A percentile compares a stretch with the other conserved stretches of the same genome.
These are phyloP conservation scores for Saccharomyces hybrid DNA, from an alignment of 1,139 yeast genomes.

Conservation along the genomic window DNA sequence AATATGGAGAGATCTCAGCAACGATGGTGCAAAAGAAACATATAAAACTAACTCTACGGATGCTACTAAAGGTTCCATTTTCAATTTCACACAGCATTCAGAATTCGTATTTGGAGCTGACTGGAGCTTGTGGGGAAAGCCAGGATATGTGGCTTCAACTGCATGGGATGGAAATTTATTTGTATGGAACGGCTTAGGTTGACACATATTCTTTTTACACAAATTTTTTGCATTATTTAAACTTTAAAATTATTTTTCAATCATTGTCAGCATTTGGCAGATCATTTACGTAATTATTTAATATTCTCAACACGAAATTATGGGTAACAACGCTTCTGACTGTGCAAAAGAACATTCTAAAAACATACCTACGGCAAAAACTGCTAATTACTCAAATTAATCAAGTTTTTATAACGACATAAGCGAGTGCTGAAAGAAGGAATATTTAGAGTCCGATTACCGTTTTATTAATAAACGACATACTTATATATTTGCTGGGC, in stretches of 20 bases:
- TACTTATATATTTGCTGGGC: neutral
- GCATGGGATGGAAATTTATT: slow-evolving; percentile 97
- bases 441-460: neutral
- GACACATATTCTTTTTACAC: neutral
- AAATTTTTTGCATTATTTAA: neutral
- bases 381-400: neutral
- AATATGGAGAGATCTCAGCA: slow-evolving; percentile 72
- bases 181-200: slow-evolving; percentile 64
- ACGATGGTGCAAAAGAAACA: slow-evolving; percentile 39
- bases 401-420: no score
- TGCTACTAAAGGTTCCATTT: slow-evolving; percentile 42
- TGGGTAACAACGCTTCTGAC: neutral
- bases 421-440: neutral
- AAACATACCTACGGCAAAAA: neutral
- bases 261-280: neutral
- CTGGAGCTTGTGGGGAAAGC: slow-evolving; percentile 94
- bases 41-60: slow-evolving; percentile 38
- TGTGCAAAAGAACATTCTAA: neutral
- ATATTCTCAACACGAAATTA: neutral
- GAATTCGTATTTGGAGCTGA: slow-evolving; percentile 95
- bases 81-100: slow-evolving; percentile 60
- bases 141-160: slow-evolving; percentile 90
- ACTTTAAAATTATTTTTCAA: neutral
- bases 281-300: neutral
- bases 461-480: neutral